A percentile compares a stretch with the other conserved stretches of the same genome.
Conservation (phyloP, 1,284 basidiomycete genomes). For the Sanghuangporus weigelae region DNA sequence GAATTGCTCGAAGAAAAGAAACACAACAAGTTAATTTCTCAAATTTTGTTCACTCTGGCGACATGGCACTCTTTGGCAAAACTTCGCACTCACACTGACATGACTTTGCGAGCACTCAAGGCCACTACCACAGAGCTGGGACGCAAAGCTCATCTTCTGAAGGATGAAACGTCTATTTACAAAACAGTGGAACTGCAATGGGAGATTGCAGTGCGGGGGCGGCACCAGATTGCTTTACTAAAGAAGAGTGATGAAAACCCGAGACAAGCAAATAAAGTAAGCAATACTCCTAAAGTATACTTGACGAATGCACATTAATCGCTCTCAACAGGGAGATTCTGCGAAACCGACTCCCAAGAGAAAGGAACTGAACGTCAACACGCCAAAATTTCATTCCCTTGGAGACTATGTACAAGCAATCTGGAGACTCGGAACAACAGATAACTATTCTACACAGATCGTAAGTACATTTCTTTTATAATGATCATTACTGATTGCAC, state of each 20-base stretch:
- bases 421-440: background rate
- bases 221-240: background rate
- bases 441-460: background rate
- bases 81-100: slow-evolving; percentile 29
- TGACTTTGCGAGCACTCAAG: slow-evolving; percentile 17
- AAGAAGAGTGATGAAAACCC: background rate
- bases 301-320: no score
- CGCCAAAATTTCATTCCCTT: background rate
- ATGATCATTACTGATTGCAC: background rate
- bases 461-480: background rate
- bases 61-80: slow-evolving; percentile 32
- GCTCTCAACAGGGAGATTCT: no score
- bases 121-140: slow-evolving; percentile 23
- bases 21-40: slow-evolving; percentile 22
- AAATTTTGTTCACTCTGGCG: slow-evolving; percentile 24
- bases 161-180: slow-evolving; percentile 19
- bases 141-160: slow-evolving; percentile 21
- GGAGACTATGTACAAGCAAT: background rate
- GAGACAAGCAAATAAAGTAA: background rate
- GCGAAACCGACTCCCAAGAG: background rate
- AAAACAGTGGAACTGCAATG: slow-evolving; percentile 18
- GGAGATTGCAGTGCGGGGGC: background rate
- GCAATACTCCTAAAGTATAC: background rate
- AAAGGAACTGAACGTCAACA: background rate
- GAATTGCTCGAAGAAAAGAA: slow-evolving; percentile 27